These are phyloP conservation scores for Clohesyomyces aquaticus DNA, from an alignment of 495 filamentous ascomycete genomes.

Conservation along the genomic window DNA sequence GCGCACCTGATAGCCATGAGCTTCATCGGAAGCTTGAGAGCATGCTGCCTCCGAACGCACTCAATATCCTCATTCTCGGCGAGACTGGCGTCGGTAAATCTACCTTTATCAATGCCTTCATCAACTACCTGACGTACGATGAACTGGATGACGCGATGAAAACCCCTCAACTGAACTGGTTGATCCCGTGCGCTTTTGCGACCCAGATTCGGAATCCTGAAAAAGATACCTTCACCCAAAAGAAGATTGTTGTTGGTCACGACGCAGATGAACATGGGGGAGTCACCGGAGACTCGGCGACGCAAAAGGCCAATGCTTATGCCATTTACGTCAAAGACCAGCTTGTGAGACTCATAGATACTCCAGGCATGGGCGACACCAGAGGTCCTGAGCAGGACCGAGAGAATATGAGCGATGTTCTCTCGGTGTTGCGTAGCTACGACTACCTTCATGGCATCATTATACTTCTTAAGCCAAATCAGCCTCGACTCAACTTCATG, in stretches of 20 bases:
- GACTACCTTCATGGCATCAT: slow-evolving; percentile 48
- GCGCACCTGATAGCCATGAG: background rate
- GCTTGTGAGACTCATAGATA: slow-evolving; percentile 51
- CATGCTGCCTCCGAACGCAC: slow-evolving; percentile 2
- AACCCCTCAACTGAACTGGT: slow-evolving; percentile 37
- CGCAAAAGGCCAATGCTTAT: slow-evolving; percentile 49
- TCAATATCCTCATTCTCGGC: slow-evolving; percentile 54
- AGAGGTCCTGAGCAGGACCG: slow-evolving; percentile 47
- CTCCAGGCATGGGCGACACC: slow-evolving; percentile 53
- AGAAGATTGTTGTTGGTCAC: slow-evolving; percentile 40
- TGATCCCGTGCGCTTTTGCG: slow-evolving; percentile 51
- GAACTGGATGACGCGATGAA: slow-evolving; percentile 48
- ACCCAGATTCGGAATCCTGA: slow-evolving; percentile 43
- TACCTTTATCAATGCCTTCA: slow-evolving; percentile 54
- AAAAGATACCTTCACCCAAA: slow-evolving; percentile 24
- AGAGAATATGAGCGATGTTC: slow-evolving; percentile 53
- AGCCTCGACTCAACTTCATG: slow-evolving; percentile 46
- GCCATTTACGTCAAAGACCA: slow-evolving; percentile 40
- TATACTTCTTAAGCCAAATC: slow-evolving; percentile 51
- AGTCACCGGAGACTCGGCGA: slow-evolving; percentile 48
- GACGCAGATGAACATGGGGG: slow-evolving; percentile 47
- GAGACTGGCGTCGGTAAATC: slow-evolving; percentile 54
- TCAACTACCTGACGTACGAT: slow-evolving; percentile 50
- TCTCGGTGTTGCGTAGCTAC: slow-evolving; percentile 43
- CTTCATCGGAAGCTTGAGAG: slow-evolving; percentile 36